Base-by-base conservation (phyloP, 345 rosid genomes). In the Brassica nigra region DNA sequence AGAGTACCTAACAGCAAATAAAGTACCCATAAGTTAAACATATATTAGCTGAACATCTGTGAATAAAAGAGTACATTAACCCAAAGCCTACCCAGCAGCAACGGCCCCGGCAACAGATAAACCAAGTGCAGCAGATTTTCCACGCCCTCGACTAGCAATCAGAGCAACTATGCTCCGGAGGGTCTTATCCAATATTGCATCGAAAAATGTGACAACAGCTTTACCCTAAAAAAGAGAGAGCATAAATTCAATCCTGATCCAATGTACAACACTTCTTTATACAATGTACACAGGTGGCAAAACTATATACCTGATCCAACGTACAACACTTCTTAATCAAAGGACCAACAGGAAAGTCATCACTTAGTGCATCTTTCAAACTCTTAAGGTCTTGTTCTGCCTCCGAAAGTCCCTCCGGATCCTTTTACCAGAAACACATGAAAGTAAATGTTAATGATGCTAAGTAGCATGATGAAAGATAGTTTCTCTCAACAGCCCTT, bases 131-230 rank as follows among this genome's bases (percentile, higher is more conserved):
- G 97, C 97, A 29, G 99, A 95, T 85, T 95, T 95, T 66, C 99
- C 97, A 82, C 97, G 98, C 34, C 99, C 99, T 84, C 99, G 93
- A 80, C 97, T 89, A 79, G 98, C 98, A 79, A 95, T 93, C 75
- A 93, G 83, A 74, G 99, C 97, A 81, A 91, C 88, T 70, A 95
- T 91, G 81, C 92, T 89, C 55, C 87, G 86, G 47, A 90, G 89
- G 5, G 88, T 87, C 89, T 90, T 95, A 85, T 93, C 99, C 88
- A 95, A 83, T 80, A 93, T 87, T 65, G 93, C 87, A 86, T 95
- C 99, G 33, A 95, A 94, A 85, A 93, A 93, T 63, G 92, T 90
- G 74, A 90, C 84, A 59, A 93, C 92, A 68, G 99, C 95, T 88
- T 88, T 93, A 73, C 99, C 99, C 98, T 93, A 81, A 77, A 63